These are phyloP conservation scores for Kwoniella dendrophila DNA, from an alignment of 768 basidiomycete genomes.

Conservation along the genomic window DNA sequence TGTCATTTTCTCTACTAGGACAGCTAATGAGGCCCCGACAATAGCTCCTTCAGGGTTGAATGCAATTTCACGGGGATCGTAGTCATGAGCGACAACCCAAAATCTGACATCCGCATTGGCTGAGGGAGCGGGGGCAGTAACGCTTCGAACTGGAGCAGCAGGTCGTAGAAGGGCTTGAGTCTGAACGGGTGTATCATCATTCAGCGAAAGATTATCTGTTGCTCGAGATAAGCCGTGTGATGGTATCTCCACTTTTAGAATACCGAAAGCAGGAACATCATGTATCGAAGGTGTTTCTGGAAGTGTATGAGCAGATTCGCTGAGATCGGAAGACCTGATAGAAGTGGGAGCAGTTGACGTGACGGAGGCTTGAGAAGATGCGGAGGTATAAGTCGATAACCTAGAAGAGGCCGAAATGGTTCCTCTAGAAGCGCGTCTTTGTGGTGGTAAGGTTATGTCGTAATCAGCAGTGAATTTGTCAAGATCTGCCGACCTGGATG, in stretches of 20 bases:
- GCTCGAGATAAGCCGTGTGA: background rate
- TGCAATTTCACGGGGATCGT: conserved; percentile 77
- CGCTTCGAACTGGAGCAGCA: conserved; percentile 17
- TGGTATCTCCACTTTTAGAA: conserved; percentile 21
- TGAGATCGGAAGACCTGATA: conserved; percentile 14
- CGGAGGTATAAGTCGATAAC: conserved; percentile 23
- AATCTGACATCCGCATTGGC: conserved; percentile 41
- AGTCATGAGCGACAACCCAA: conserved; percentile 63
- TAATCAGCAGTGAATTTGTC: conserved; percentile 47
- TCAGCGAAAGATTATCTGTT: conserved; percentile 1
- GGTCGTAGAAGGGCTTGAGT: conserved; percentile 5
- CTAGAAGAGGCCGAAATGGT: conserved; percentile 18
- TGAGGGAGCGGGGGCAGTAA: conserved; percentile 31
- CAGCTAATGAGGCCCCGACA: conserved; percentile 84
- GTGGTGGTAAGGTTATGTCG: conserved; percentile 15
- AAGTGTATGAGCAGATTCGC: background rate
- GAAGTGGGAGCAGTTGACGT: conserved; percentile 16
- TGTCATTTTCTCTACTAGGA: conserved; percentile 95
- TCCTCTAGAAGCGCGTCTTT: conserved; percentile 13
- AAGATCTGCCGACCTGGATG: conserved; percentile 52
- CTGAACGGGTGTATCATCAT: background rate
- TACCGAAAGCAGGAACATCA: conserved; percentile 24
- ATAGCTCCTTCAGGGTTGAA: conserved; percentile 89
- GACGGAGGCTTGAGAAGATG: conserved; percentile 15
- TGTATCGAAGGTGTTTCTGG: conserved; percentile 5